Conservation (phyloP, 2,329 filamentous ascomycete species). For the Penicillium sclerotiorum region DNA sequence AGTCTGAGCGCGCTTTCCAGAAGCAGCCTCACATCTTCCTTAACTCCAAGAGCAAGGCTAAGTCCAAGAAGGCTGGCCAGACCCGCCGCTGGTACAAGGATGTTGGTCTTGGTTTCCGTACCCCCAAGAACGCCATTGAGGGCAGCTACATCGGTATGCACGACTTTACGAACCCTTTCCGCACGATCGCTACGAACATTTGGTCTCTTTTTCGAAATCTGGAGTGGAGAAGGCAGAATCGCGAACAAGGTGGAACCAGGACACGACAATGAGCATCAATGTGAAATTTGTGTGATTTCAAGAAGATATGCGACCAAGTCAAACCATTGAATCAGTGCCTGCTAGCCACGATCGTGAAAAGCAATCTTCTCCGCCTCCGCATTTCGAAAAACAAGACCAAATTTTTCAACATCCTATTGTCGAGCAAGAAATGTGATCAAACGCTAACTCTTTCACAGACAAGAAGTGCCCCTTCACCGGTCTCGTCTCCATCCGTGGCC, state of each 20-base stretch:
- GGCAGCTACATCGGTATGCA: constrained; percentile 97
- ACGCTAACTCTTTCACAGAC: constrained; percentile 62
- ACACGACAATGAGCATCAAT: background rate
- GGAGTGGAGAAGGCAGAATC: constrained; percentile 4
- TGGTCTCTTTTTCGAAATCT: constrained; percentile 20
- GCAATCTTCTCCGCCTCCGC: background rate
- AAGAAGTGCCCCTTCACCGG: constrained; percentile 99
- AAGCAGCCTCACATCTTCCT: constrained; percentile 99
- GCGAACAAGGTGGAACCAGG: background rate
- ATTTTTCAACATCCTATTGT: background rate
- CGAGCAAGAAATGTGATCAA: background rate
- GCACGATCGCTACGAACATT: constrained; percentile 20
- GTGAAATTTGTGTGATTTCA: background rate
- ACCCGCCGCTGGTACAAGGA: constrained; percentile 99
- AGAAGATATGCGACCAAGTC: background rate
- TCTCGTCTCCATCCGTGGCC: constrained; percentile 98
- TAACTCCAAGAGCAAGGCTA: constrained; percentile 91
- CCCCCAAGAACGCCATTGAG: constrained; percentile 98
- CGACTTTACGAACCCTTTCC: constrained; percentile 28
- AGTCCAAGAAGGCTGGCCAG: constrained; percentile 80
- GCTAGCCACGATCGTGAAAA: background rate
- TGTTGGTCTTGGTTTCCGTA: constrained; percentile 98
- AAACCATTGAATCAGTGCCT: no score
- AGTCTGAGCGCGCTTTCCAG: constrained; percentile 99
- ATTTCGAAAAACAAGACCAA: constrained; percentile 2